Percentiles rank a stretch among this genome's conserved stretches.
phyloP scores from a whole-genome alignment of 495 filamentous ascomycete species.

The Penicillium desertorum region DNA sequence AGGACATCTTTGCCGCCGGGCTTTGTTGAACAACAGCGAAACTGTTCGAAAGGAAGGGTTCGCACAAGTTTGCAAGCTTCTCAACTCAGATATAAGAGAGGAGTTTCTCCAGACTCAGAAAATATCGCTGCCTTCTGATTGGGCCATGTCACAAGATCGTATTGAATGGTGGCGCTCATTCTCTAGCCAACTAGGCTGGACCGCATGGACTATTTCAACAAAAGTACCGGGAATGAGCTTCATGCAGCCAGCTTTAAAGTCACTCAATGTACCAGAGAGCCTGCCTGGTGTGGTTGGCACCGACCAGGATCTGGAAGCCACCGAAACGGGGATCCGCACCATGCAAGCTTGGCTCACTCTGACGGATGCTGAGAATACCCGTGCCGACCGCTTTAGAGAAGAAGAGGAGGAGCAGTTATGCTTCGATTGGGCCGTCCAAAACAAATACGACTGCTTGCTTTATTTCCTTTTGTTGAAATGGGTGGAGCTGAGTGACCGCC shows the following conservation, averaged over 20 bases:
- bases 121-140: background rate
- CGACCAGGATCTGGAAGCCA: background rate
- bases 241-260: slow-evolving; percentile 7
- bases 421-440: too few species aligned
- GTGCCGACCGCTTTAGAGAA: too few species aligned
- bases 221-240: slow-evolving; percentile 11
- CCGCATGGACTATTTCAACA: slow-evolving; percentile 27
- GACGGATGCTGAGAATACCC: too few species aligned
- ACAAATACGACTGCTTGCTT: too few species aligned
- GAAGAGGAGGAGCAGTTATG: too few species aligned
- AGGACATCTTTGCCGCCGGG: slow-evolving; percentile 31
- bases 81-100: slow-evolving; percentile 21
- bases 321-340: background rate
- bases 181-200: slow-evolving; percentile 33
- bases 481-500: too few species aligned
- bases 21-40: slow-evolving; percentile 19
- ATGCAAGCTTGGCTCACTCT: slow-evolving; percentile 12
- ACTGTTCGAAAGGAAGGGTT: slow-evolving; percentile 20
- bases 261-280: slow-evolving; percentile 1
- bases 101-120: slow-evolving; percentile 3
- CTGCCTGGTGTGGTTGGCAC: background rate
- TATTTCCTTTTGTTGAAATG: too few species aligned
- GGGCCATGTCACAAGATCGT: background rate
- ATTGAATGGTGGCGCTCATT: slow-evolving; percentile 23
- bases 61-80: background rate